phyloP scores from a whole-genome alignment of 2,329 filamentous ascomycete genomes.

The Claviceps humidiphila region DNA sequence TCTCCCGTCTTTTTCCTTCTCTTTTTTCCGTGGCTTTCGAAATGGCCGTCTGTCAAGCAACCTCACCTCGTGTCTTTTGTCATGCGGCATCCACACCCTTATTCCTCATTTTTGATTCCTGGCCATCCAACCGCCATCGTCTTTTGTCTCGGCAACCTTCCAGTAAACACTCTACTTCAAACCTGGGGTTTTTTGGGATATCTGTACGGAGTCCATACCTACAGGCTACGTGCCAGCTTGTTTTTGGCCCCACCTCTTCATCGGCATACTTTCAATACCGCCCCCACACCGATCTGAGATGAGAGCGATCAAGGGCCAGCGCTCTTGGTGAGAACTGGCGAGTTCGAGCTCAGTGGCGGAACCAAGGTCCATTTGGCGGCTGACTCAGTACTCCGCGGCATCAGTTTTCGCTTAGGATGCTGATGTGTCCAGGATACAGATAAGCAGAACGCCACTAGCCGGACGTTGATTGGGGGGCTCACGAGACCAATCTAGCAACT shows the following conservation, averaged over 20 bases:
- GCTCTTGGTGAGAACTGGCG: neutral
- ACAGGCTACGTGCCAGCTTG: neutral
- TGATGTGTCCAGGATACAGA: neutral
- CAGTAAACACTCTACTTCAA: neutral
- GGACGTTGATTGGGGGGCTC: neutral
- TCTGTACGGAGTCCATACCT: neutral
- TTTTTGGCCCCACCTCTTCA: neutral
- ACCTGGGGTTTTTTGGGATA: neutral
- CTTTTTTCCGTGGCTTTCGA: neutral
- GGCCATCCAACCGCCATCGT: neutral
- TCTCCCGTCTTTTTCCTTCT: neutral
- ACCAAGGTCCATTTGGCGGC: neutral
- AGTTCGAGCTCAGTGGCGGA: neutral
- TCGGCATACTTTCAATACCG: neutral
- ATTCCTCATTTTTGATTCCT: neutral
- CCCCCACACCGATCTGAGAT: neutral
- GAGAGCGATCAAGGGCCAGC: neutral
- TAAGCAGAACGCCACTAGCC: neutral
- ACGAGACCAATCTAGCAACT: neutral
- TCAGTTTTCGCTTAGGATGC: neutral
- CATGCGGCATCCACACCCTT: neutral
- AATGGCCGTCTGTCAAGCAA: neutral
- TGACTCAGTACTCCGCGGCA: neutral
- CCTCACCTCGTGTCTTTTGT: neutral
- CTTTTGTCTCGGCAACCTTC: neutral